Evolutionary conservation across 2,329 filamentous ascomycete genomes (phyloP).

Genomic region (Erysiphe pulchra): DNA sequence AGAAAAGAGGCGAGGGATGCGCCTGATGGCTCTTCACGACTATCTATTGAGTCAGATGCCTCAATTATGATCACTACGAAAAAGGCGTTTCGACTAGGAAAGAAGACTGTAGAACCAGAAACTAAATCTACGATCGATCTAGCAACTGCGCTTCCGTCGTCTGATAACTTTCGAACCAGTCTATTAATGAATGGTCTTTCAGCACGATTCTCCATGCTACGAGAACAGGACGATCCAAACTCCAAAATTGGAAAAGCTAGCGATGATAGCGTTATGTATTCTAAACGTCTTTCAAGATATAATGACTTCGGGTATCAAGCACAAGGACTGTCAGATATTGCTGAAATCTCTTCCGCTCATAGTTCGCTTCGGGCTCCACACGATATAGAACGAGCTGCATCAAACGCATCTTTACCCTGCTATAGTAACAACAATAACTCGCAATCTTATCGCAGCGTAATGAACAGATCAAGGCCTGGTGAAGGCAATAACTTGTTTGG

Average conservation of each 20-base stretch:
- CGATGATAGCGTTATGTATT: constrained; percentile 70
- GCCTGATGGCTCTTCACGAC: constrained; percentile 16
- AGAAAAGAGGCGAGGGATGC: constrained; percentile 46
- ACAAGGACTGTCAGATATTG: constrained; percentile 51
- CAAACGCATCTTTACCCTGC: constrained; percentile 34
- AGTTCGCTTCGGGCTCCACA: constrained; percentile 33
- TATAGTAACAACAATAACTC: constrained; percentile 40
- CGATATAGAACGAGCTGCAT: constrained; percentile 33
- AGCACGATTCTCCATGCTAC: constrained; percentile 84
- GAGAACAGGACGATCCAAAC: constrained; percentile 77
- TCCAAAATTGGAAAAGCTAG: constrained; percentile 82
- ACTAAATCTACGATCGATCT: constrained; percentile 43
- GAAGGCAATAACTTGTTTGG: constrained; percentile 90
- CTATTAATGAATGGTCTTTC: constrained; percentile 87
- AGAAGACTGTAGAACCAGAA: constrained; percentile 27
- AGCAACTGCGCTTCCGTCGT: constrained; percentile 45
- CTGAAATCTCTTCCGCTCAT: constrained; percentile 60
- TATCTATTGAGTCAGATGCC: constrained; percentile 28
- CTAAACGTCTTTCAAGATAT: constrained; percentile 55
- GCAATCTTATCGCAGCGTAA: constrained; percentile 38
- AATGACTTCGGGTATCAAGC: constrained; percentile 30
- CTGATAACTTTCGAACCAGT: constrained; percentile 84
- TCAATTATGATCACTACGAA: constrained; percentile 4
- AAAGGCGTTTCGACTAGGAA: constrained; percentile 17
- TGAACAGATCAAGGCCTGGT: constrained; percentile 55